Percentiles rank a stretch among this genome's conserved stretches.
Conservation (phyloP, 768 basidiomycete genomes). For the Phylloporus sp. region DNA sequence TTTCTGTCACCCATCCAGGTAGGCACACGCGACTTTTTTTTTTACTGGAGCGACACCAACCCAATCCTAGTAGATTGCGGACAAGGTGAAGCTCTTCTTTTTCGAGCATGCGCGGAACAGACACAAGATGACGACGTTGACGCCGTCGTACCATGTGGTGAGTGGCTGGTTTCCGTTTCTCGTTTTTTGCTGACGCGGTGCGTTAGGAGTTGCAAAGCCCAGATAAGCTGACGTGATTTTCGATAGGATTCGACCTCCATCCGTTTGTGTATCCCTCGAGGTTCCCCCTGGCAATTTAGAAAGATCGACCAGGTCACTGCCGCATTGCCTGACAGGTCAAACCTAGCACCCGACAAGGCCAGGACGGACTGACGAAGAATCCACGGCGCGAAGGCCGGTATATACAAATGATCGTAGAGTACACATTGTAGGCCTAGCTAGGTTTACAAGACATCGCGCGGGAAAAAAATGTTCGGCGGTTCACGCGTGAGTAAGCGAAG, state of each 20-base stretch:
- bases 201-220: conserved; percentile 90
- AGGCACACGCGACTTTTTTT: no score
- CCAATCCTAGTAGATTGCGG: conserved; percentile 89
- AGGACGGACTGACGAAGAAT: conserved; percentile 46
- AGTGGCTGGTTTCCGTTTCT: conserved; percentile 30
- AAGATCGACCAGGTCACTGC: conserved; percentile 89
- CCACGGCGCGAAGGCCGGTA: background rate
- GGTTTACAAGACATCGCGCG: no score
- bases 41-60: no score
- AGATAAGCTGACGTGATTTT: conserved; percentile 50
- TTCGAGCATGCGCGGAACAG: conserved; percentile 94
- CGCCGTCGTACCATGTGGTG: conserved; percentile 91
- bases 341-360: conserved; percentile 35
- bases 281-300: conserved; percentile 95
- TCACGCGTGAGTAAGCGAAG: no score
- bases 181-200: background rate
- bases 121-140: conserved; percentile 98
- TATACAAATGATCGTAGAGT: conserved; percentile 2
- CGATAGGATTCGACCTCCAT: conserved; percentile 83
- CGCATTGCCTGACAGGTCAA: conserved; percentile 65
- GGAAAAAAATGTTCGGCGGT: no score
- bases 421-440: conserved; percentile 10
- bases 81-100: conserved; percentile 96
- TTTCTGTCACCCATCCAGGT: conserved; percentile 81
- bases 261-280: conserved; percentile 94